These are phyloP conservation scores for Penicillium sp. DNA, from an alignment of 2,329 filamentous ascomycete genomes.

Conservation along the genomic window DNA sequence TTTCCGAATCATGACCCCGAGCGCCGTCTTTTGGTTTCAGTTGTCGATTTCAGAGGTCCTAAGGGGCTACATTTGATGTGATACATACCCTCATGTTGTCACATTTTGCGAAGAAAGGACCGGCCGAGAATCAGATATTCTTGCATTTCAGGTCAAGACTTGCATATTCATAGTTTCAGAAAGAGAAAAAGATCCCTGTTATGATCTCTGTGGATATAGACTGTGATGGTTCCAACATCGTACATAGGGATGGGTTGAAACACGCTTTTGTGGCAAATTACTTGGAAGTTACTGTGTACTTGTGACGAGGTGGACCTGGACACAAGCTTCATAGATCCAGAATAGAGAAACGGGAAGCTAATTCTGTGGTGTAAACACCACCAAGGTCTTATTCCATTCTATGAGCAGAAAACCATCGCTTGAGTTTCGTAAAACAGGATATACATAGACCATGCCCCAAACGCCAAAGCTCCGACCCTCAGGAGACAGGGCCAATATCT, in stretches of 20 bases:
- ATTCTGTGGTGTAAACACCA: background rate
- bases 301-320: background rate
- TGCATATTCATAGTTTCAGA: slow-evolving; percentile 17
- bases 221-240: background rate
- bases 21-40: slow-evolving; percentile 27
- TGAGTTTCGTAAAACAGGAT: slow-evolving; percentile 10
- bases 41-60: slow-evolving; percentile 27
- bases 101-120: background rate
- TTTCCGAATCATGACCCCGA: slow-evolving; percentile 27
- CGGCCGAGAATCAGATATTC: slow-evolving; percentile 5
- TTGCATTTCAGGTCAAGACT: slow-evolving; percentile 24
- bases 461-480: slow-evolving; percentile 20
- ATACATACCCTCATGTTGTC: slow-evolving; percentile 1
- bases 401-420: slow-evolving; percentile 11
- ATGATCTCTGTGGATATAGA: background rate
- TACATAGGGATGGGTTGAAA: background rate
- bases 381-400: background rate
- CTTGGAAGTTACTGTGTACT: background rate
- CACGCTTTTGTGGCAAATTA: background rate
- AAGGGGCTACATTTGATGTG: slow-evolving; percentile 1
- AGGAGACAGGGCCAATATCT: slow-evolving; percentile 10
- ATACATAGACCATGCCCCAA: slow-evolving; percentile 9
- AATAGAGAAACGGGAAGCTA: too few relatives aligned
- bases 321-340: background rate
- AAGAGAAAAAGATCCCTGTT: slow-evolving; percentile 7